A percentile compares a stretch with the other conserved stretches of the same genome.
Conservation (phyloP, 2,329 filamentous ascomycete genomes). For the Fusarium concolor region DNA sequence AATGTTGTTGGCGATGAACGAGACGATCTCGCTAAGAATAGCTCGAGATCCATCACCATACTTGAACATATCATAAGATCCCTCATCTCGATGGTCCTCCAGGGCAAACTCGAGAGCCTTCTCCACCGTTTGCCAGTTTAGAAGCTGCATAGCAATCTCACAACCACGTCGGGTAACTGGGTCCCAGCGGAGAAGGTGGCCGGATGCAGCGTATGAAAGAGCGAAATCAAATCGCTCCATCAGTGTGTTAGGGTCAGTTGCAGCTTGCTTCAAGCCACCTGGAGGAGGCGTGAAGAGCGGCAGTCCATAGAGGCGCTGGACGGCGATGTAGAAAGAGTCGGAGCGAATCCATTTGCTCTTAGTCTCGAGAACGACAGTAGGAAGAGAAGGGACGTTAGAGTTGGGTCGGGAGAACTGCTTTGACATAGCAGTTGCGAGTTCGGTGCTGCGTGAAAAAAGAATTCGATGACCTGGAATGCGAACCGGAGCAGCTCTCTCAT, state of each 20-base stretch:
- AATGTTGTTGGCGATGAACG: conserved; percentile 71
- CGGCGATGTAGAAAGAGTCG: conserved; percentile 67
- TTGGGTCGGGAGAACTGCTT: conserved; percentile 49
- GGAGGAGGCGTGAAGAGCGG: conserved; percentile 57
- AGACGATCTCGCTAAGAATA: conserved; percentile 66
- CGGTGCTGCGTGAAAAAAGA: conserved; percentile 64
- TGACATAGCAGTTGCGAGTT: conserved; percentile 45
- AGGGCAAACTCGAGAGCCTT: conserved; percentile 70
- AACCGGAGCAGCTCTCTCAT: conserved; percentile 54
- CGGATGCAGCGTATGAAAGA: conserved; percentile 74
- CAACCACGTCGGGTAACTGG: conserved; percentile 68
- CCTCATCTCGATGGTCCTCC: conserved; percentile 51
- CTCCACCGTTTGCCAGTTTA: conserved; percentile 74
- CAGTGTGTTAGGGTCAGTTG: conserved; percentile 54
- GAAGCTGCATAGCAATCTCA: conserved; percentile 66
- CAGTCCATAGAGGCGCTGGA: conserved; percentile 69
- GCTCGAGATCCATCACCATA: conserved; percentile 64
- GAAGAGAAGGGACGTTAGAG: conserved; percentile 41
- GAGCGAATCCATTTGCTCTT: conserved; percentile 65
- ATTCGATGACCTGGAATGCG: conserved; percentile 66
- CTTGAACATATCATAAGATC: conserved; percentile 59
- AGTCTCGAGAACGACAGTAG: conserved; percentile 57
- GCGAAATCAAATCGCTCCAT: conserved; percentile 64
- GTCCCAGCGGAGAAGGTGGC: conserved; percentile 66
- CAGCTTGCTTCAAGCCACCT: conserved; percentile 45